Evolutionary conservation across 164 flowering plant species (phyloP), one percentile per base, ranked within the genome.

Genomic region (Sedum album): DNA sequence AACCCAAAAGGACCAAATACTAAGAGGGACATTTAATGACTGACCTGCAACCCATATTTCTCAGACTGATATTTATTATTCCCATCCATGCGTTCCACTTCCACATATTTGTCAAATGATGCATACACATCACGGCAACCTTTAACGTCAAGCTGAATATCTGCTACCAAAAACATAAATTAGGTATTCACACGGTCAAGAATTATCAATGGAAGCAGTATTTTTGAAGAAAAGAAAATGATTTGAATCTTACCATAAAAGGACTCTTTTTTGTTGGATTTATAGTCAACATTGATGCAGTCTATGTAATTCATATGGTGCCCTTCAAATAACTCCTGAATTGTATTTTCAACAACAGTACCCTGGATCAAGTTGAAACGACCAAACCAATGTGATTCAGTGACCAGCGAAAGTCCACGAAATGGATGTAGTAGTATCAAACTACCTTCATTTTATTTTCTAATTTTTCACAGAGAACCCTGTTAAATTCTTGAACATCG

Each of bases 61-160:
- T 92, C 98, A 51, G 98, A 94, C 70, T 90, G 95, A 72, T 92
- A 92, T 71, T 90, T 92, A 76, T 92, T 92, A 66, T 92, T 96
- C 65, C 96, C 96, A 74, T 92, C 96, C 67, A 92, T 88, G 48
- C 86, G 85, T 75, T 92, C 98, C 67, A 92, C 96, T 78, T 87
- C 96, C 38, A 92, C 95, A 87, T 90, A 92, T 75, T 88, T 92
- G 76, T 92, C 98, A 79, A 92, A 92, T 17, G 98, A 92, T 51
- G 93, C 96, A 84, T 92, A 92, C 42, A 92, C 93, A 85, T 92
- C 98, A n/a, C 80, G 78, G 70, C 98, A 92, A 39, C 98, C 98
- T 82, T 90, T 92, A 42, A 92, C 98, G 79, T 92, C 98, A 77
- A 92, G 94, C 74, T 92, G 98, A 69, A 92, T 91, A 70, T 92